phyloP scores from a whole-genome alignment of 2,329 filamentous ascomycete genomes.

The Trichoderma sp. region DNA sequence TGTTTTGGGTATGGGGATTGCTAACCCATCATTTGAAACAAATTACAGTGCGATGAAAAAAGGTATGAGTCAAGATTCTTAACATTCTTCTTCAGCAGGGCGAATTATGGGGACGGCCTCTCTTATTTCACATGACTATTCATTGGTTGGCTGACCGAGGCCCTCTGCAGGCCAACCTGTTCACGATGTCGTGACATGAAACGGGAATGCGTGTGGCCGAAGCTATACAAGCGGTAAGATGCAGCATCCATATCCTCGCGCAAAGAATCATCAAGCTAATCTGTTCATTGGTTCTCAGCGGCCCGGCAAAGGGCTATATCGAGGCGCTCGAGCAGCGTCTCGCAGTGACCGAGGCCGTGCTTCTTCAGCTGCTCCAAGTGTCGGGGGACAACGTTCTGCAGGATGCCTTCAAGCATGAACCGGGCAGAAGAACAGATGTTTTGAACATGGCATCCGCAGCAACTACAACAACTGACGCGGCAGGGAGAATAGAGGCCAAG shows the following conservation, averaged over 20 bases:
- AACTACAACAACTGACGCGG: slow-evolving; percentile 10
- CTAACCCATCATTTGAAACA: not conserved
- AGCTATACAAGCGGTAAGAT: slow-evolving; percentile 23
- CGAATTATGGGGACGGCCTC: not conserved
- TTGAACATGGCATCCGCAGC: not conserved
- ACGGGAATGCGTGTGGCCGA: slow-evolving; percentile 18
- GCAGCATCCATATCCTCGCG: not conserved
- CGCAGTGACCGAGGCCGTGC: slow-evolving; percentile 16
- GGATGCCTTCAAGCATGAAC: slow-evolving; percentile 14
- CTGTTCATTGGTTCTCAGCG: not conserved
- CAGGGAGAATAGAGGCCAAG: slow-evolving; percentile 20
- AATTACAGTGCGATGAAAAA: slow-evolving; percentile 18
- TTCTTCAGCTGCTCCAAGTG: slow-evolving; percentile 15
- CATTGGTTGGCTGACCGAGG: not conserved
- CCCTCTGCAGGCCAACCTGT: slow-evolving; percentile 6
- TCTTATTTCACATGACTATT: not conserved
- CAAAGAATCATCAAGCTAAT: not conserved
- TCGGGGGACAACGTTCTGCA: not conserved
- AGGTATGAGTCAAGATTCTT: not conserved
- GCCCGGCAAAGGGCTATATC: slow-evolving; percentile 20
- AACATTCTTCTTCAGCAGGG: no score
- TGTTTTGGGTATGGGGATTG: not conserved
- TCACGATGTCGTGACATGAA: slow-evolving; percentile 22
- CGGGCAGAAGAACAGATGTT: slow-evolving; percentile 3
- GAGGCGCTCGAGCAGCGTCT: slow-evolving; percentile 19